Evolutionary conservation across 148 eudicot genomes (phyloP).

Genomic region (Vaccinium vitisidaea): DNA sequence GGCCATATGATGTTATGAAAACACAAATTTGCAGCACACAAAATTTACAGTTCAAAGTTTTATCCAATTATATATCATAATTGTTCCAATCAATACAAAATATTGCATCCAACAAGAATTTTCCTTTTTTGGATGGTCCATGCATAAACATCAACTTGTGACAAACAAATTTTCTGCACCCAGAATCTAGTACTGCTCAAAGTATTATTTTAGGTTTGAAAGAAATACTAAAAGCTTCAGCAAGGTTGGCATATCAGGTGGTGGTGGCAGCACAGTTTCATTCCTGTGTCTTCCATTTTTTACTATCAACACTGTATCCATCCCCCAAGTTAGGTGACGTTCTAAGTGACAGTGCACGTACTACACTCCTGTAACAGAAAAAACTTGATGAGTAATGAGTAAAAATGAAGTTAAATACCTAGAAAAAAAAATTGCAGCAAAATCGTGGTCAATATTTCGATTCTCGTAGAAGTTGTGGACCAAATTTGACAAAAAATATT

Average conservation of each 20-base stretch:
- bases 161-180: too few relatives aligned
- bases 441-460: too few relatives aligned
- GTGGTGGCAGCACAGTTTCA: constrained; percentile 15
- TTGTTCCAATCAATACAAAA: not conserved
- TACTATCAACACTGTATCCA: constrained; percentile 15
- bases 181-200: too few relatives aligned
- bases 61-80: not conserved
- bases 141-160: too few relatives aligned
- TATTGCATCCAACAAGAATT: too few relatives aligned
- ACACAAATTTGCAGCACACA: not conserved
- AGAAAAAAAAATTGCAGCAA: too few relatives aligned
- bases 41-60: not conserved
- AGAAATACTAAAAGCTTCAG: not conserved
- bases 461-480: too few relatives aligned
- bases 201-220: not conserved
- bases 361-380: constrained; percentile 15
- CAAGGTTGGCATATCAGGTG: constrained; percentile 19
- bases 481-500: too few relatives aligned
- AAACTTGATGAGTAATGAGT: not conserved
- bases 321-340: constrained; percentile 22
- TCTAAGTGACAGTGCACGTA: constrained; percentile 22
- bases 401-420: not conserved
- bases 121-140: too few relatives aligned
- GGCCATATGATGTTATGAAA: too few relatives aligned
- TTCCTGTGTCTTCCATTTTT: constrained; percentile 14